Evolutionary conservation across 2,329 filamentous ascomycete genomes (phyloP).

Genomic region (Epichloe baconii): DNA sequence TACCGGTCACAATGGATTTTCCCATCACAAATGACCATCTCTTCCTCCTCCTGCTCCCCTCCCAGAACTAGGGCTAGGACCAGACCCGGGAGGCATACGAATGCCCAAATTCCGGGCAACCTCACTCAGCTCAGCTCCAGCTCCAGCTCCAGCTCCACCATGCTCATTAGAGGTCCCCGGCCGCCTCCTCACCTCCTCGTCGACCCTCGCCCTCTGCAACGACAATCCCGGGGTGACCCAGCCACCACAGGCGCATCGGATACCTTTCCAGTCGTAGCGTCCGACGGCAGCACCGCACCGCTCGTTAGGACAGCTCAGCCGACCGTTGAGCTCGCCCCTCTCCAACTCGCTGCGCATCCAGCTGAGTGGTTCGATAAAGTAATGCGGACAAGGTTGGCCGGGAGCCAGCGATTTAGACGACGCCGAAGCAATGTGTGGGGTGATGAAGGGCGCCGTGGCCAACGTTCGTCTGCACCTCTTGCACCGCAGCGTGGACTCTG

Average conservation of each 20-base stretch:
- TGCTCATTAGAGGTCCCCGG: background rate
- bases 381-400: constrained; percentile 53
- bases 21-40: background rate
- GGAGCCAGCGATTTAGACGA: constrained; percentile 1
- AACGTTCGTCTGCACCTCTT: constrained; percentile 72
- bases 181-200: constrained; percentile 40
- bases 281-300: constrained; percentile 76
- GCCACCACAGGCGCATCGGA: constrained; percentile 78
- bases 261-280: constrained; percentile 91
- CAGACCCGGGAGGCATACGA: constrained; percentile 38
- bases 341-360: constrained; percentile 89
- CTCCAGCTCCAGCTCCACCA: background rate
- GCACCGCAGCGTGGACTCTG: constrained; percentile 48
- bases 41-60: constrained; percentile 4
- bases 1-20: too few species aligned
- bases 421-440: constrained; percentile 37
- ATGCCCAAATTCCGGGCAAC: constrained; percentile 28
- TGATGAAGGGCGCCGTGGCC: constrained; percentile 46
- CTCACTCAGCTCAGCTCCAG: constrained; percentile 10
- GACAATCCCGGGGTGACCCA: constrained; percentile 91
- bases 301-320: constrained; percentile 65
- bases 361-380: constrained; percentile 81
- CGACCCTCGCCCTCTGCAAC: constrained; percentile 68
- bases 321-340: constrained; percentile 68
- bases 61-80: constrained; percentile 10